Conservation (phyloP, 108 stramenopile species). For the Asterionellopsis glacialis region DNA sequence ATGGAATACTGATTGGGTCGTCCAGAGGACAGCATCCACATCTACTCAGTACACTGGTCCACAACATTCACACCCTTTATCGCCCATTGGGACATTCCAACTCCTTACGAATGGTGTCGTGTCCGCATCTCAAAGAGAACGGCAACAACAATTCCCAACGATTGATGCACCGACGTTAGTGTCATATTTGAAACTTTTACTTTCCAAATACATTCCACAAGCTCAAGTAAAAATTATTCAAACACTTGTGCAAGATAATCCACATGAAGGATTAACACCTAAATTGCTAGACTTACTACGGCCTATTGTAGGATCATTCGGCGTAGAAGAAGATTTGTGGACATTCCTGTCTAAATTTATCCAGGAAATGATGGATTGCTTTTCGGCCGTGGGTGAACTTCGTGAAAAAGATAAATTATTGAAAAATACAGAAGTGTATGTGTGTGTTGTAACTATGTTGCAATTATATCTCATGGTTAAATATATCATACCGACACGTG, state of each 20-base stretch:
- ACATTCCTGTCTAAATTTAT: conserved; percentile 17
- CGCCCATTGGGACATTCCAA: conserved; percentile 24
- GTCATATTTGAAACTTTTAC: not conserved
- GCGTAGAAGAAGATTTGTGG: conserved; percentile 14
- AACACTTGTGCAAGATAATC: conserved; percentile 24
- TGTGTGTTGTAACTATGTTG: conserved; percentile 26
- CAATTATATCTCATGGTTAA: conserved; percentile 7
- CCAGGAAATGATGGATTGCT: conserved; percentile 9
- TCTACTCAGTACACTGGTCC: not conserved
- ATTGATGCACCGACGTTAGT: not conserved
- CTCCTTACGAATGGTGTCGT: conserved; percentile 25
- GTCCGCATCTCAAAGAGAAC: conserved; percentile 2
- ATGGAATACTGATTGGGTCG: too few species aligned
- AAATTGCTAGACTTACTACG: conserved; percentile 35
- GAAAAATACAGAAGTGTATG: conserved; percentile 23
- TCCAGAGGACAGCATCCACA: not conserved
- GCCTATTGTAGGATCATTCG: conserved; percentile 12
- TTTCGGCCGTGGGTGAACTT: conserved; percentile 6
- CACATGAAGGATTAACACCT: conserved; percentile 25
- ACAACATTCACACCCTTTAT: not conserved
- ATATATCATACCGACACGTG: not conserved
- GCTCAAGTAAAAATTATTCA: conserved; percentile 26
- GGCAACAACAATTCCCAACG: not conserved
- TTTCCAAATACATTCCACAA: conserved; percentile 16
- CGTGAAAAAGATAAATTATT: conserved; percentile 6